A percentile compares a stretch with the other conserved stretches of the same genome.
Conservation (phyloP, 2,329 filamentous ascomycete genomes). For the Purpureocillium lavendulum region DNA sequence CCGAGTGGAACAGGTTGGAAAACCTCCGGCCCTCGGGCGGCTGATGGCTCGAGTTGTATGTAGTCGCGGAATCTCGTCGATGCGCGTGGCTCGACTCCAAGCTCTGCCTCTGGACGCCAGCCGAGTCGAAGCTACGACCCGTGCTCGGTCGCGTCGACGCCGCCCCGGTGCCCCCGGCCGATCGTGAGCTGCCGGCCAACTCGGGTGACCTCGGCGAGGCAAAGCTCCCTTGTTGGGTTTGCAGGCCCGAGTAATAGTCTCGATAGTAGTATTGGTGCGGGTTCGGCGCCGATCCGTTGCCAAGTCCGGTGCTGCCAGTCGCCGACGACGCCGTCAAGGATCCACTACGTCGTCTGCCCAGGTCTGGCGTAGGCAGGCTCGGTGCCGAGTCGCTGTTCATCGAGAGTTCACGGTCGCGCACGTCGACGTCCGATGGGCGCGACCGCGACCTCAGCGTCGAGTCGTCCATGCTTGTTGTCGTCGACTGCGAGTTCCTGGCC, state of each 20-base stretch:
- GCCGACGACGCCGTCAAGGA: constrained; percentile 56
- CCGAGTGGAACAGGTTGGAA: constrained; percentile 79
- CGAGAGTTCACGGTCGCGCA: constrained; percentile 51
- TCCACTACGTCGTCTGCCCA: constrained; percentile 55
- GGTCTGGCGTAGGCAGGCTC: constrained; percentile 56
- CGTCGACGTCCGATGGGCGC: constrained; percentile 38
- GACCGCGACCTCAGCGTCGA: constrained; percentile 35
- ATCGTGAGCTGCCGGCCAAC: constrained; percentile 37
- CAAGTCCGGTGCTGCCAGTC: constrained; percentile 17
- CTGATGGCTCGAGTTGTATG: constrained; percentile 40
- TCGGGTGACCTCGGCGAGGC: constrained; percentile 50
- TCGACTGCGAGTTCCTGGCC: constrained; percentile 51
- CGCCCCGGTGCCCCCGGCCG: constrained; percentile 29
- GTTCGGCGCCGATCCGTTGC: constrained; percentile 26
- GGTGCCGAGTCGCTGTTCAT: constrained; percentile 56
- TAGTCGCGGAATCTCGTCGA: constrained; percentile 47
- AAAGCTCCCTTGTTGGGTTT: constrained; percentile 42
- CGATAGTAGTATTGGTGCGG: constrained; percentile 49
- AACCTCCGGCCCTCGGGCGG: constrained; percentile 45
- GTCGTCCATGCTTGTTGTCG: constrained; percentile 45
- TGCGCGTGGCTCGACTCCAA: constrained; percentile 38
- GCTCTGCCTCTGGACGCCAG: constrained; percentile 40
- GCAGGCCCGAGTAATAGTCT: constrained; percentile 37
- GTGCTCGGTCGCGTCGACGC: constrained; percentile 46
- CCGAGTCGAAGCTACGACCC: constrained; percentile 50